Evolutionary conservation across 148 eudicot genomes (phyloP), one percentile per base, ranked within the genome.

Genomic region (Dianthus caryophyllus): DNA sequence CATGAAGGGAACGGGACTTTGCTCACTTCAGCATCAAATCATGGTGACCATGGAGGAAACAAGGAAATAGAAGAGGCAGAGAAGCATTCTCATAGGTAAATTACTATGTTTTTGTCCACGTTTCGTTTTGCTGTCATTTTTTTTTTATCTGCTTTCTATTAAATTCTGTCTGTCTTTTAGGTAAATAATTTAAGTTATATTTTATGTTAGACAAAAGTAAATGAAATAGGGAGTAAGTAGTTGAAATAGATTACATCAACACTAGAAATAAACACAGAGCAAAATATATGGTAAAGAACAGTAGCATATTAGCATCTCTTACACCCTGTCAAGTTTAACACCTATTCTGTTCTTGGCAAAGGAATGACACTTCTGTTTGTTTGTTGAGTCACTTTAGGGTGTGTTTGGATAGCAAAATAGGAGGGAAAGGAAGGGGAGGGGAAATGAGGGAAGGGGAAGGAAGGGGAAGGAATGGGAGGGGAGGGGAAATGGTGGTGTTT

Each of bases 1-100:
- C 73, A 84, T 30, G 75, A 71, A 46, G 72, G 71, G 74, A 79
- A 80, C 16, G 73, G 78, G 20, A 56, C 71, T 56, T 75, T 88
- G 59, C 70, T 83, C 59, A 76, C 83, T 25, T 78, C 87, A 43
- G 64, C 70, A 22, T 72, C 82, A 50, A 80, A 75, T 77, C 84
- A 71, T 61, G 31, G 73, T 55, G 72, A 69, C 61, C 80, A 65
- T 63, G 92, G 77, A 62, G 88, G 84, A 55, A 77, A 56, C 6
- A 73, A 75, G 25, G 92, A 80, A 38, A 92, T 87, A 72, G 96
- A 89, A 68, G 95, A 88, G 67, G 75, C 87, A 6, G 97, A 86
- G 54, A 97, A 90, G 80, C 97, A 88, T 73, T 81, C 88, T 74
- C 87, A 82, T 49, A 81, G 97, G 98, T 94, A 73, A 25, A 66